A percentile compares a stretch with the other conserved stretches of the same genome.
Evolutionary conservation across 257 asterid genomes (phyloP).

Genomic region (Fraxinus anomala): DNA sequence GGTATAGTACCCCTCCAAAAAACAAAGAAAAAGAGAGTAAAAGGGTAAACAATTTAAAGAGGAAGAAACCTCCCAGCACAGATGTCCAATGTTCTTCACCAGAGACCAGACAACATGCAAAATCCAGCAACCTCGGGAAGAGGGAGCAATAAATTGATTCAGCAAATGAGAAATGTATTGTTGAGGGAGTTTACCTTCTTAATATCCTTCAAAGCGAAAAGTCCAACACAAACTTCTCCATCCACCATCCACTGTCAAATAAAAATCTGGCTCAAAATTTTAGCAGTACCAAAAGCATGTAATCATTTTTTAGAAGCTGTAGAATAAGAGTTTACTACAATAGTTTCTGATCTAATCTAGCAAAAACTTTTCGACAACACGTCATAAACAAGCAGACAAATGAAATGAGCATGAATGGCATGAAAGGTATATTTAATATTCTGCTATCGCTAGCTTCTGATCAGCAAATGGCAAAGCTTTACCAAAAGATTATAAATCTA

Average conservation of each 20-base stretch:
- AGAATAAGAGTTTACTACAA: slow-evolving; percentile 2
- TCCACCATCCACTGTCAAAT: slow-evolving; percentile 89
- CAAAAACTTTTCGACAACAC: not conserved
- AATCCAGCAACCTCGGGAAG: not conserved
- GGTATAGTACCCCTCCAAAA: not conserved
- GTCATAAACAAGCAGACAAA: not conserved
- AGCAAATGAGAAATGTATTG: not conserved
- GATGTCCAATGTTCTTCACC: not conserved
- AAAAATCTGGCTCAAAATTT: slow-evolving; percentile 18
- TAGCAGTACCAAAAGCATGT: slow-evolving; percentile 3
- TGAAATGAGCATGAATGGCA: not conserved
- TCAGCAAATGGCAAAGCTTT: not conserved
- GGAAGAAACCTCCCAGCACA: slow-evolving; percentile 1
- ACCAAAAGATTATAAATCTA: not conserved
- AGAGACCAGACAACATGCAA: not conserved
- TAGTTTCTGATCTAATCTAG: not conserved
- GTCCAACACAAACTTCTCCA: slow-evolving; percentile 94
- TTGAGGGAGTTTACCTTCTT: not conserved
- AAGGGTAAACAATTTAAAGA: not conserved
- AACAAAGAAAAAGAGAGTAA: not conserved
- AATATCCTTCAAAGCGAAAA: slow-evolving; percentile 25
- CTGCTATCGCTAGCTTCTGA: not conserved
- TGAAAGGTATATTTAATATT: not conserved
- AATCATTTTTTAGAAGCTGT: slow-evolving; percentile 4
- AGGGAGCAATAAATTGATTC: not conserved